Base-by-base conservation (phyloP, 208 protist species). In the Perkinsela sp. region DNA sequence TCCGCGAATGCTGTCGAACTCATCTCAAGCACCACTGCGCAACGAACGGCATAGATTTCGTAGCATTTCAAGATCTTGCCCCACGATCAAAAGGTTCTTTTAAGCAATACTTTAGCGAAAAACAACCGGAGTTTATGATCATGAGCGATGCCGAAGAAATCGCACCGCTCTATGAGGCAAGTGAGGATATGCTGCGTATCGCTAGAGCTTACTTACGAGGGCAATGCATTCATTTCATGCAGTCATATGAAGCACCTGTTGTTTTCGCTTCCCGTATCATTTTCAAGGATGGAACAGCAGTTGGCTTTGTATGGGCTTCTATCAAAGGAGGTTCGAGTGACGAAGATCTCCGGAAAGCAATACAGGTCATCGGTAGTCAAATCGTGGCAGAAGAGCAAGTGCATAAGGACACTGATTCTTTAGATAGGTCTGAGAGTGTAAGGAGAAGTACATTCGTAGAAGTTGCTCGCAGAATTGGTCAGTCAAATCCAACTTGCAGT, bases 131-230 rank as follows among this genome's bases (percentile, higher is more conserved):
- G 77, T 92, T 89, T 73, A 70, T 92, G 22, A 73, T 92, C 67
- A 83, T 89, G 70, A 81, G 80, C 30, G 87, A 92, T 71, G 87
- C 80, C 48, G 87, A 92, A 75, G 83, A 92, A 74, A 76, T 90
- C 16, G 85, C 75, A 32, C 70, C 70, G 29, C 75, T 76, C 1
- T 81, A 72, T 32, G 66, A 57, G 40, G 6, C 40, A 22, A 22
- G 13, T 22, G 40, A 57, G 6, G 40, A 57, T 6, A 57, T 22
- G 22, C 40, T n/a, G 40, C 13, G 22, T 6, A 6, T 6, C 40
- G 40, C 13, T 6, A 57, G 40, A 57, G 40, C 22, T 22, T 57
- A 57, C 22, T 22, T 57, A n/a, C 40, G 40, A 57, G 40, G 13
- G 6, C 40, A 22, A 57, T 57, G 40, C 40, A 22, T 57, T 57